phyloP scores from a whole-genome alignment of 306 rosid species.

The Luffa aegyptiaca region DNA sequence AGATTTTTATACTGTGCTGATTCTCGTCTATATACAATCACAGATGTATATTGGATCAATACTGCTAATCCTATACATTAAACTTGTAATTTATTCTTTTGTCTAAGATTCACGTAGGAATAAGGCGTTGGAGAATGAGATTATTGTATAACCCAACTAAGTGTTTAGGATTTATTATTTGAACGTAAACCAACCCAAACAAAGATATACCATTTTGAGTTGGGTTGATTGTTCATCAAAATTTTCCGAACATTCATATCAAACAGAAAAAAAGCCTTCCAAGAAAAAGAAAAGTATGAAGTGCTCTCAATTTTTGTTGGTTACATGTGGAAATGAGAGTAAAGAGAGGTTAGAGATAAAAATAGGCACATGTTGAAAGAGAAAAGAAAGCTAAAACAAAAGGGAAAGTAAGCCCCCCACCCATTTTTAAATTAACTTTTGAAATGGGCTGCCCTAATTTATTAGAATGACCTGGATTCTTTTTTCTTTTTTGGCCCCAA shows the following conservation, averaged over 20 bases:
- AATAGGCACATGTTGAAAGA: not conserved
- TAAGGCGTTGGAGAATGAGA: not conserved
- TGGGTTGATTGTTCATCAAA: not conserved
- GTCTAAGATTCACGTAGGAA: not conserved
- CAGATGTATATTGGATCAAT: not conserved
- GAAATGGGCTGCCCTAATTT: conserved; percentile 2
- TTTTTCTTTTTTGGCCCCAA: not conserved
- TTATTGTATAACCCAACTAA: not conserved
- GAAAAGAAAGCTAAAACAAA: not conserved
- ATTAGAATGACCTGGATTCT: not conserved
- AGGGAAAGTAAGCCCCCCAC: not conserved
- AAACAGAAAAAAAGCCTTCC: not conserved
- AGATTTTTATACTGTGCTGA: not conserved
- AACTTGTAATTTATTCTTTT: not conserved
- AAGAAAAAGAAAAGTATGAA: not conserved
- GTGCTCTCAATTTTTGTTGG: not conserved
- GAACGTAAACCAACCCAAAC: not conserved
- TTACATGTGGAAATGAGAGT: not conserved
- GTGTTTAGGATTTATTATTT: not conserved
- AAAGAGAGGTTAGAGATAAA: not conserved
- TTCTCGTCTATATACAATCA: not conserved
- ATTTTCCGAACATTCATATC: not conserved
- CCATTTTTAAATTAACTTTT: not conserved
- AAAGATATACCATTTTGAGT: not conserved
- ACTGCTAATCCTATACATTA: not conserved